Conservation (phyloP, 2,329 filamentous ascomycete species). For the Aspergillus ustus region DNA sequence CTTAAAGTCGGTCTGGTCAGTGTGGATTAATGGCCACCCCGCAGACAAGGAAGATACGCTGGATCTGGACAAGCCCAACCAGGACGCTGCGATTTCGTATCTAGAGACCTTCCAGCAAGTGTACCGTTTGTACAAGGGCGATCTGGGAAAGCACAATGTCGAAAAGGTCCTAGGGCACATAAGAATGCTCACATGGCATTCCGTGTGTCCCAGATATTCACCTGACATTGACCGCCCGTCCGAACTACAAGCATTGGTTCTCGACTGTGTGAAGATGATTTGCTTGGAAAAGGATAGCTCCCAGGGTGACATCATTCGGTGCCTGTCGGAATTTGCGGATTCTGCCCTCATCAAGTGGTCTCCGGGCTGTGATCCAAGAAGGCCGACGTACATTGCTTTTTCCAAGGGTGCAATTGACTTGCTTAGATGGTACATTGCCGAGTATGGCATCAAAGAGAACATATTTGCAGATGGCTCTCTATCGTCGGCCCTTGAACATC, state of each 20-base stretch:
- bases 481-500: slow-evolving; percentile 65
- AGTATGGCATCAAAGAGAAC: slow-evolving; percentile 58
- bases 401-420: slow-evolving; percentile 80
- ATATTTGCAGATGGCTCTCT: slow-evolving; percentile 74
- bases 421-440: slow-evolving; percentile 53
- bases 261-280: slow-evolving; percentile 41
- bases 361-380: slow-evolving; percentile 46
- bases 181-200: slow-evolving; percentile 72
- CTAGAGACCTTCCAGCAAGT: slow-evolving; percentile 75
- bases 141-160: slow-evolving; percentile 66
- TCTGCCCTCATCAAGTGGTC: slow-evolving; percentile 56
- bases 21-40: slow-evolving; percentile 73
- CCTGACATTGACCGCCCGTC: slow-evolving; percentile 45
- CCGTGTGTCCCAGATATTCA: slow-evolving; percentile 53
- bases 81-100: slow-evolving; percentile 85
- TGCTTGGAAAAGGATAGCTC: slow-evolving; percentile 44
- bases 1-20: slow-evolving; percentile 67
- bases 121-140: slow-evolving; percentile 72
- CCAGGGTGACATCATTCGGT: slow-evolving; percentile 41
- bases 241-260: slow-evolving; percentile 39
- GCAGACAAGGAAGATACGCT: slow-evolving; percentile 48
- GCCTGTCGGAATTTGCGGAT: slow-evolving; percentile 70
- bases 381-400: slow-evolving; percentile 85
- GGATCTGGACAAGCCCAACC: slow-evolving; percentile 65
- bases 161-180: slow-evolving; percentile 73